Percentiles rank a stretch among this genome's conserved stretches.
phyloP scores from a whole-genome alignment of 2,329 filamentous ascomycete species.

The Penicillium sp. region DNA sequence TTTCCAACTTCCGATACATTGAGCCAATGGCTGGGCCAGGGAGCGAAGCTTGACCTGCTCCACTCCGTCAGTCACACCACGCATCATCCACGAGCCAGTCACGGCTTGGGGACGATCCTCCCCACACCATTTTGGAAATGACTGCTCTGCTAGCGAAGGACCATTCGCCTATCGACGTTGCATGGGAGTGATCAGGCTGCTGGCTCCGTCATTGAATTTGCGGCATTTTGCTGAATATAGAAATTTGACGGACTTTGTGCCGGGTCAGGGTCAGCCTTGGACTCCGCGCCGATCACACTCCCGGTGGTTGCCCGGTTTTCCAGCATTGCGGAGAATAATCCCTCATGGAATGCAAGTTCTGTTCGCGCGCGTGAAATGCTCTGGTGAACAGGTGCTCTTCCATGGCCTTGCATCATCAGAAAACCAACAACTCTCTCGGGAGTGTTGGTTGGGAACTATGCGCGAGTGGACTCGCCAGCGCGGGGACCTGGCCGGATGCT shows the following conservation, averaged over 20 bases:
- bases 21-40: background rate
- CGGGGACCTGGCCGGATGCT: too few relatives aligned
- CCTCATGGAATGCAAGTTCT: too few relatives aligned
- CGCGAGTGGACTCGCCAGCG: too few relatives aligned
- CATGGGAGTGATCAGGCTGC: background rate
- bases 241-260: constrained; percentile 1
- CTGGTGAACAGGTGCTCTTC: too few relatives aligned
- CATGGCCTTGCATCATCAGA: too few relatives aligned
- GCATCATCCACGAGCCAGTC: background rate
- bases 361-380: too few relatives aligned
- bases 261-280: too few relatives aligned
- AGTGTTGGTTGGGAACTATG: too few relatives aligned
- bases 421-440: too few relatives aligned
- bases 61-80: constrained; percentile 3
- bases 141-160: background rate
- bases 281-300: too few relatives aligned
- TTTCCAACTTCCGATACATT: background rate
- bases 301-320: too few relatives aligned
- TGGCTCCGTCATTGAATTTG: background rate
- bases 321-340: too few relatives aligned
- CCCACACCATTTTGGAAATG: constrained; percentile 1
- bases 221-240: constrained; percentile 5
- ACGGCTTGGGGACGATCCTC: background rate
- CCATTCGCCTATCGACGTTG: background rate
- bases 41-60: constrained; percentile 3